Evolutionary conservation across 306 rosid species (phyloP).

Genomic region (Albizia julibrissin): DNA sequence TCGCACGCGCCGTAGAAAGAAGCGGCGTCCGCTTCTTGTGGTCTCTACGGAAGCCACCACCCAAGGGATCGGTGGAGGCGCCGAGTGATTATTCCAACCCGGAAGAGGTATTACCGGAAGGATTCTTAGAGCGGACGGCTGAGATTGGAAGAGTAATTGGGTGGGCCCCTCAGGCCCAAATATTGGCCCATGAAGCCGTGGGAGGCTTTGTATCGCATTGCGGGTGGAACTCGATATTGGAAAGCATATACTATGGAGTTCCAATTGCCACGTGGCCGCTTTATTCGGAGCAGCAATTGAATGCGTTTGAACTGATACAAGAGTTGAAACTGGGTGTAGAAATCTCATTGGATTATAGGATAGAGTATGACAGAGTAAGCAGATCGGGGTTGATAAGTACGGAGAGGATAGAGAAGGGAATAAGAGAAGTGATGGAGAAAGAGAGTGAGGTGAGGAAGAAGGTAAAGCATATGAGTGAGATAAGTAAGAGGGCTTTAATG

Average conservation of each 20-base stretch:
- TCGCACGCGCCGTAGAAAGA: not conserved
- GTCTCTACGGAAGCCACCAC: conserved; percentile 41
- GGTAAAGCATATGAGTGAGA: too few relatives aligned
- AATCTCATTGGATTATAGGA: not conserved
- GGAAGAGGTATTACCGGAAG: conserved; percentile 10
- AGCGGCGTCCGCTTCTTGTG: conserved; percentile 22
- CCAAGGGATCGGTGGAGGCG: not conserved
- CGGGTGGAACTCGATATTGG: not conserved
- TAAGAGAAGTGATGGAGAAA: too few relatives aligned
- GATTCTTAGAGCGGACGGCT: conserved; percentile 42
- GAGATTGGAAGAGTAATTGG: conserved; percentile 31
- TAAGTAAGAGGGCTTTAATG: too few relatives aligned
- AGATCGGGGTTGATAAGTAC: not conserved
- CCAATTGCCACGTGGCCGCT: not conserved
- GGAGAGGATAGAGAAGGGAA: too few relatives aligned
- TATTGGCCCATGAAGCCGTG: conserved; percentile 31
- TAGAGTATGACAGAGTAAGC: not conserved
- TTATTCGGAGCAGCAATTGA: not conserved
- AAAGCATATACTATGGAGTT: not conserved
- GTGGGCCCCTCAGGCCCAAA: conserved; percentile 40
- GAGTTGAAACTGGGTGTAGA: conserved; percentile 32
- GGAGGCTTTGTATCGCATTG: conserved; percentile 45
- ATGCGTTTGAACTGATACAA: conserved; percentile 11
- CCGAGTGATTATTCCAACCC: not conserved
- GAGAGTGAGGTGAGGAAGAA: too few relatives aligned